Evolutionary conservation across 2,329 filamentous ascomycete genomes (phyloP).

Genomic region (Pseudogymnoascus sp.): DNA sequence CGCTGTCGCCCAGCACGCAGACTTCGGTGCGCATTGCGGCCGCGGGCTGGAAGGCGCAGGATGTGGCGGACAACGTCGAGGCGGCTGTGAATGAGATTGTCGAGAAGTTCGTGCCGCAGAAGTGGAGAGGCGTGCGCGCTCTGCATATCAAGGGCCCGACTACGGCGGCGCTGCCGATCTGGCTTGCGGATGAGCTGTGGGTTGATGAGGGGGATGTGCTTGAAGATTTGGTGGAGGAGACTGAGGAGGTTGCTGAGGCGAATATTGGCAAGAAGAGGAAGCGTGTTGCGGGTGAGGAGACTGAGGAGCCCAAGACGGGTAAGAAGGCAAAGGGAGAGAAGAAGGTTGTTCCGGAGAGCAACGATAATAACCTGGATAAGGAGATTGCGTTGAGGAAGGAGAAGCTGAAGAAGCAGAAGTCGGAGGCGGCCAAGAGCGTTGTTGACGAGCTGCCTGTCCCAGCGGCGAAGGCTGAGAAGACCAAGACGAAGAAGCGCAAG

Average conservation of each 20-base stretch:
- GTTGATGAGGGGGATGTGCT: slow-evolving; percentile 68
- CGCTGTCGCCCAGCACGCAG: slow-evolving; percentile 70
- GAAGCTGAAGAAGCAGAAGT: slow-evolving; percentile 32
- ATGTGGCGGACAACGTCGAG: slow-evolving; percentile 74
- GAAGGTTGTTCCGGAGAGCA: slow-evolving; percentile 24
- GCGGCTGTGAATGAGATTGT: slow-evolving; percentile 63
- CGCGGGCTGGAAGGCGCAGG: slow-evolving; percentile 64
- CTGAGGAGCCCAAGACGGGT: slow-evolving; percentile 27
- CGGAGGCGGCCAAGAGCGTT: slow-evolving; percentile 23
- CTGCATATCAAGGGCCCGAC: slow-evolving; percentile 87
- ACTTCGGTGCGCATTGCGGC: slow-evolving; percentile 75
- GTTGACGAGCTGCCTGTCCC: slow-evolving; percentile 23
- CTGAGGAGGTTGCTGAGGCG: slow-evolving; percentile 34
- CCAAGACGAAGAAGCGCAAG: slow-evolving; percentile 24
- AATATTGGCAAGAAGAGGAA: slow-evolving; percentile 57
- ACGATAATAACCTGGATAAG: slow-evolving; percentile 29
- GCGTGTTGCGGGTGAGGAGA: slow-evolving; percentile 22
- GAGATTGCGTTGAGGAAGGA: slow-evolving; percentile 31
- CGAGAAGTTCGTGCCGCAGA: slow-evolving; percentile 73
- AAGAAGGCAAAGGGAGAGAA: slow-evolving; percentile 32
- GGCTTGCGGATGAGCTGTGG: slow-evolving; percentile 90
- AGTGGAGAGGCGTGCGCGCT: slow-evolving; percentile 78
- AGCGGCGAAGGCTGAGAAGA: slow-evolving; percentile 18
- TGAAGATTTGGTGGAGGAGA: slow-evolving; percentile 42
- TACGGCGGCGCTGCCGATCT: slow-evolving; percentile 86